A percentile compares a stretch with the other conserved stretches of the same genome.
phyloP scores from a whole-genome alignment of 306 rosid genomes.

The Quercus berberidifolia region DNA sequence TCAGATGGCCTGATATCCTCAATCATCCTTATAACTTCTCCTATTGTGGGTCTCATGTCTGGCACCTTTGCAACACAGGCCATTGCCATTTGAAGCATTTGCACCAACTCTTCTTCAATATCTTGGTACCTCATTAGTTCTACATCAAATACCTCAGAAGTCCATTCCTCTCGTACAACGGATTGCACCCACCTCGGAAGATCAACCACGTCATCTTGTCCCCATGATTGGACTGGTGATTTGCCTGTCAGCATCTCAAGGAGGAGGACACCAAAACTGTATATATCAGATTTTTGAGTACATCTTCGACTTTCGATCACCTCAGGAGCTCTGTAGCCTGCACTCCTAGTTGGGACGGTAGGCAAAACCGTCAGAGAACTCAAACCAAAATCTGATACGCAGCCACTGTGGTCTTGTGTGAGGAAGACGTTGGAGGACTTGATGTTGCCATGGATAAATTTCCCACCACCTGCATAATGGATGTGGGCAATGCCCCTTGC shows the following conservation, averaged over 20 bases:
- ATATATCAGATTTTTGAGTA: slow-evolving; percentile 69
- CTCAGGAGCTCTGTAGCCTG: slow-evolving; percentile 81
- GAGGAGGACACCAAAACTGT: slow-evolving; percentile 82
- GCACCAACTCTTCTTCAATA: slow-evolving; percentile 91
- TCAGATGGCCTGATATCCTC: slow-evolving; percentile 56
- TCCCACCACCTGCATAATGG: slow-evolving; percentile 71
- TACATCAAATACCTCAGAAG: slow-evolving; percentile 91
- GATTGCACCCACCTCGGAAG: slow-evolving; percentile 94
- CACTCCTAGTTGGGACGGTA: slow-evolving; percentile 42
- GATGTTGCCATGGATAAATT: slow-evolving; percentile 77
- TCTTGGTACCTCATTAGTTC: slow-evolving; percentile 68
- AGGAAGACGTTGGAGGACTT: slow-evolving; percentile 84
- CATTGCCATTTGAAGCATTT: slow-evolving; percentile 94
- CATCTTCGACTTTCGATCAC: slow-evolving; percentile 53
- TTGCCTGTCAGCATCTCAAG: slow-evolving; percentile 91
- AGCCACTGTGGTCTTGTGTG: slow-evolving; percentile 55
- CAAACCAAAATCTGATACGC: slow-evolving; percentile 78
- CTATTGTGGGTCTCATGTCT: slow-evolving; percentile 79
- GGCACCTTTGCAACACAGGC: slow-evolving; percentile 78
- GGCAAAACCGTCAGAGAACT: slow-evolving; percentile 51
- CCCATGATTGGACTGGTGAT: slow-evolving; percentile 66
- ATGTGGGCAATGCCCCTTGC: slow-evolving; percentile 80
- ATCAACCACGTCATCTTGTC: slow-evolving; percentile 64
- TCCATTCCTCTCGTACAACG: slow-evolving; percentile 92
- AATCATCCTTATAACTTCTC: slow-evolving; percentile 65